A percentile compares a stretch with the other conserved stretches of the same genome.
Conservation (phyloP, 1,284 basidiomycete genomes). For the Ustilago cynodontis region DNA sequence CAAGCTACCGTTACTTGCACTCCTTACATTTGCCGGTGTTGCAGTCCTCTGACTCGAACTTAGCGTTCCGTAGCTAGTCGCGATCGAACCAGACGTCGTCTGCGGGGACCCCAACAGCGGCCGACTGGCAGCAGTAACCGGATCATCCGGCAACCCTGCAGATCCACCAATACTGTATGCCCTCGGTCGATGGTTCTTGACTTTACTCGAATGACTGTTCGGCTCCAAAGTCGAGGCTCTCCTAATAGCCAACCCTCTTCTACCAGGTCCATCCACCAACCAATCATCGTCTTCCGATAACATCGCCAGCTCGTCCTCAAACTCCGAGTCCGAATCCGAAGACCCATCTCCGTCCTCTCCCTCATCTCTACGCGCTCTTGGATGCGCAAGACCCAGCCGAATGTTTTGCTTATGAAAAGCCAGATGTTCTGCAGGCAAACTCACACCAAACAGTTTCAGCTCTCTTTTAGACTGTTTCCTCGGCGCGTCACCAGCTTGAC, state of each 20-base stretch:
- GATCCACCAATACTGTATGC: slow-evolving; percentile 51
- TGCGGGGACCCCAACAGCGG: slow-evolving; percentile 34
- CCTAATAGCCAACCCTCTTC: slow-evolving; percentile 45
- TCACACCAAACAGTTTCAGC: slow-evolving; percentile 60
- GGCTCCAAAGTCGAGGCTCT: slow-evolving; percentile 47
- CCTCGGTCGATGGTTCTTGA: slow-evolving; percentile 14
- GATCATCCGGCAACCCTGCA: slow-evolving; percentile 51
- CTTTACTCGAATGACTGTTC: slow-evolving; percentile 22
- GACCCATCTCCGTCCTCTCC: slow-evolving; percentile 50
- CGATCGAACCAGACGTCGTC: slow-evolving; percentile 10
- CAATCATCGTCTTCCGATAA: slow-evolving; percentile 63
- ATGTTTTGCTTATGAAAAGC: slow-evolving; percentile 68
- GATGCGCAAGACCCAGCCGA: slow-evolving; percentile 66
- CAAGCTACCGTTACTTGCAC: slow-evolving; percentile 23
- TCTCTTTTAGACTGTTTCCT: slow-evolving; percentile 55
- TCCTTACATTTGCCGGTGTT: slow-evolving; percentile 50
- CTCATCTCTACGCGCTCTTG: slow-evolving; percentile 55
- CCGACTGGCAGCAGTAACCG: slow-evolving; percentile 24
- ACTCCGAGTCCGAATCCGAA: slow-evolving; percentile 52
- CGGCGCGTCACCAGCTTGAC: slow-evolving; percentile 10
- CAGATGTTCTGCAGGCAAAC: slow-evolving; percentile 66
- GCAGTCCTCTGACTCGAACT: slow-evolving; percentile 59
- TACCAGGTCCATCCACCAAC: slow-evolving; percentile 31
- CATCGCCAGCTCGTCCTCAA: slow-evolving; percentile 60
- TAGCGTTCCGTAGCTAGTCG: slow-evolving; percentile 55